Evolutionary conservation across 345 rosid genomes (phyloP).

Genomic region (Gossypium arboreum): DNA sequence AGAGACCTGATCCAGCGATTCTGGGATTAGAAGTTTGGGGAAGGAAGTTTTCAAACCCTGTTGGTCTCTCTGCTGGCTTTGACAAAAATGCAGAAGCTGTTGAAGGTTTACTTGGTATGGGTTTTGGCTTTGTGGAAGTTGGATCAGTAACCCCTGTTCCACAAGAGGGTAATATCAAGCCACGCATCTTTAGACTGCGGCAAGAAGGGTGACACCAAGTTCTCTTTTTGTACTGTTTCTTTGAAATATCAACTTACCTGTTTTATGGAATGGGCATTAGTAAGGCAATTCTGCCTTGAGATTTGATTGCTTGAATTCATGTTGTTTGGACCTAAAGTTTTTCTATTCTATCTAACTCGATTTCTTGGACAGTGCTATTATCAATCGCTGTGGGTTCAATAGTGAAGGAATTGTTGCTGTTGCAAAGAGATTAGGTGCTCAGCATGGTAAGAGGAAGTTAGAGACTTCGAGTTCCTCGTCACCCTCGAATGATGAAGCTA

Average conservation of each 20-base stretch:
- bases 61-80: slow-evolving; percentile 98
- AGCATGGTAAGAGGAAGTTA: slow-evolving; percentile 95
- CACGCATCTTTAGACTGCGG: slow-evolving; percentile 84
- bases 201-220: slow-evolving; percentile 60
- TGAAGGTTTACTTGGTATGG: slow-evolving; percentile 82
- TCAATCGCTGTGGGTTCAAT: slow-evolving; percentile 94
- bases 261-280: not conserved
- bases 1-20: slow-evolving; percentile 74
- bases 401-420: slow-evolving; percentile 96
- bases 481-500: slow-evolving; percentile 44
- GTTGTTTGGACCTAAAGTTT: not conserved
- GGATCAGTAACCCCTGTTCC: slow-evolving; percentile 97
- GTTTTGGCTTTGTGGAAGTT: slow-evolving; percentile 96
- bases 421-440: slow-evolving; percentile 94
- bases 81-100: slow-evolving; percentile 98
- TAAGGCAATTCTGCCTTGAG: not conserved
- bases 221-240: not conserved
- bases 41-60: slow-evolving; percentile 88
- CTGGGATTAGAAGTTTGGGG: slow-evolving; percentile 95
- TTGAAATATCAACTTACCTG: not conserved
- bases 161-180: slow-evolving; percentile 94
- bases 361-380: slow-evolving; percentile 64
- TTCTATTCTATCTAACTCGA: not conserved
- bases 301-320: not conserved
- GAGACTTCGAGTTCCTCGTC: slow-evolving; percentile 73